Evolutionary conservation across 768 basidiomycete genomes (phyloP), one percentile per base, ranked within the genome.

Genomic region (Cystobasidium onofrii): DNA sequence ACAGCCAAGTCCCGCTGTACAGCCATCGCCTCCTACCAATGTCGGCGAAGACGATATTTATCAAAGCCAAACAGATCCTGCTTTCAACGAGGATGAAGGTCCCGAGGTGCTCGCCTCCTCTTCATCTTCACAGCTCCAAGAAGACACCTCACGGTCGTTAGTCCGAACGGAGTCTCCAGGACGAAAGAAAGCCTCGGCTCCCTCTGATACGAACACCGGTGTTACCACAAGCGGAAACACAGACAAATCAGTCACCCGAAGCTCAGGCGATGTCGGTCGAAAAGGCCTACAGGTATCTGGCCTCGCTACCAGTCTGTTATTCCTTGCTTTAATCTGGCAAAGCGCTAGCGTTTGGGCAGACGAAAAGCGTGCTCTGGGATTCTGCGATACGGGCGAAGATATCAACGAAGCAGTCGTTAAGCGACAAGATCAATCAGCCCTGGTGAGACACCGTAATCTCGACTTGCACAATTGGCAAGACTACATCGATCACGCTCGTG

Each of bases 361-460:
- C 20, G 36, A 25, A 9, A 71, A 71, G 41, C 17, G 39, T 4
- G 25, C 23, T 4, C 69, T 71, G 9, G 69, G 69, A 29, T 71
- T 71, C 69, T 71, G 69, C 31, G 39, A 71, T 34, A 71, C 69
- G 6, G 69, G 55, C 10, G 55, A 46, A 29, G 33, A 25, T 9
- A 39, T 55, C 12, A 71, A 71, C 27, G 36, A 36, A 12, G 69
- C 69, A 13, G 69, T 71, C 27, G 39, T 60, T 3, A 54, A n/a
- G 3, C 52, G 55, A 55, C 34, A 64, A 25, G 33, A 34, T 29
- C 57, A 60, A 34, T 60, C 57, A 29, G 25, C 33, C 15, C 4
- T 60, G 6, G 25, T 60, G 12, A 12, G 57, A 29, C 57, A 60
- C 13, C 25, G 33, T 4, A 4, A 60, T 15, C 33, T 60, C 33